Percentiles rank a stretch among this genome's conserved stretches.
These are phyloP conservation scores for Mycena vulgaris DNA, from an alignment of 768 basidiomycete genomes.

Conservation along the genomic window DNA sequence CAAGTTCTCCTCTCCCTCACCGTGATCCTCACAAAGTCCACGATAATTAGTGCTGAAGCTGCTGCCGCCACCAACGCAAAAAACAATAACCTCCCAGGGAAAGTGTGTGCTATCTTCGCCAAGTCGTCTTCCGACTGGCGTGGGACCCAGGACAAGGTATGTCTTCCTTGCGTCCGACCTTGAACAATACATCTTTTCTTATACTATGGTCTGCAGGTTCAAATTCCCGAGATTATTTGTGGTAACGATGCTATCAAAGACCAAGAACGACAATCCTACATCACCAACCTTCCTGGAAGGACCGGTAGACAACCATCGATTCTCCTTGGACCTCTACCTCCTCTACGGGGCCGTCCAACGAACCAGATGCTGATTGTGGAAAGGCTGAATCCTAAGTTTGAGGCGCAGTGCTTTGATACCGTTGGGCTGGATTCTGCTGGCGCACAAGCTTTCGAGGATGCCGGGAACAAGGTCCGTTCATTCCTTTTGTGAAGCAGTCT, in stretches of 20 bases:
- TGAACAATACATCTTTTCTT: neutral
- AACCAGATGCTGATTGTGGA: slow-evolving; percentile 22
- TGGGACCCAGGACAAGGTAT: neutral
- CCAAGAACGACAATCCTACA: neutral
- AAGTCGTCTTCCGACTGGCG: neutral
- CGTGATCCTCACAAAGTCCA: neutral
- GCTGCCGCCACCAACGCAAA: slow-evolving; percentile 5
- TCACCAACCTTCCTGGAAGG: neutral
- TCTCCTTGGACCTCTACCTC: slow-evolving; percentile 1
- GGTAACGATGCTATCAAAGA: neutral
- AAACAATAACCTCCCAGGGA: neutral
- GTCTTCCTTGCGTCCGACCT: neutral
- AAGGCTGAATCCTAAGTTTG: slow-evolving; percentile 13
- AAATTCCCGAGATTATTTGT: slow-evolving; percentile 5
- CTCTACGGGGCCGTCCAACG: neutral
- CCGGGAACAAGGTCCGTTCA: slow-evolving; percentile 5
- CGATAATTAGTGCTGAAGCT: slow-evolving; percentile 2
- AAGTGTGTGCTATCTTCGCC: slow-evolving; percentile 10
- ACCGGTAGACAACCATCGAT: neutral
- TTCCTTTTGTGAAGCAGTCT: neutral
- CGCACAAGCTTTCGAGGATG: neutral
- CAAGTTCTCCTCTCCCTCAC: no score
- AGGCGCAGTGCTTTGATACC: slow-evolving; percentile 14
- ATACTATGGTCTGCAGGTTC: neutral
- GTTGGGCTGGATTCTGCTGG: neutral